These are phyloP conservation scores for Parastagonospora nodorum DNA, from an alignment of 2,329 filamentous ascomycete genomes.

Conservation along the genomic window DNA sequence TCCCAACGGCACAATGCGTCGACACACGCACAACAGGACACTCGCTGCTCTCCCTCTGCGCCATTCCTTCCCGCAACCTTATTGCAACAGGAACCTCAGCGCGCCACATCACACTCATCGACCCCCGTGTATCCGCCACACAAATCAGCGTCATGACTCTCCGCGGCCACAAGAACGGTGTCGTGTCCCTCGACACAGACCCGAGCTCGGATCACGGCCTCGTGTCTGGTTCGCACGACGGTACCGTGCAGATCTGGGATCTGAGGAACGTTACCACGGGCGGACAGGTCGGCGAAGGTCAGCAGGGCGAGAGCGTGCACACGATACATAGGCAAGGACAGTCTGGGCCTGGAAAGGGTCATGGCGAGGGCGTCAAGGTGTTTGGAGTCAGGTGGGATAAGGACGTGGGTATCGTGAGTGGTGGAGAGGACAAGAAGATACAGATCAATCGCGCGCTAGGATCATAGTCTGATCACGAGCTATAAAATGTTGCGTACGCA, in stretches of 20 bases:
- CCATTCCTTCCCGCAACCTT: slow-evolving; percentile 69
- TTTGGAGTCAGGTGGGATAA: slow-evolving; percentile 86
- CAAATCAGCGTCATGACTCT: slow-evolving; percentile 87
- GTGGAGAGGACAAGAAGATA: slow-evolving; percentile 89
- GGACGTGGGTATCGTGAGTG: slow-evolving; percentile 86
- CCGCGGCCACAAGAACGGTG: slow-evolving; percentile 80
- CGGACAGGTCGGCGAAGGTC: slow-evolving; percentile 55
- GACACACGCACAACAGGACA: slow-evolving; percentile 84
- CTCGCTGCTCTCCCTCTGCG: slow-evolving; percentile 77
- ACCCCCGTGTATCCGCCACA: slow-evolving; percentile 78
- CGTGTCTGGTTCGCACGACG: slow-evolving; percentile 88
- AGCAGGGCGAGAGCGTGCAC: slow-evolving; percentile 73
- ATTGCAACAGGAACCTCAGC: slow-evolving; percentile 79
- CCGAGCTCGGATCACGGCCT: slow-evolving; percentile 78
- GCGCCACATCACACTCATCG: slow-evolving; percentile 88
- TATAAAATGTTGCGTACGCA: not conserved
- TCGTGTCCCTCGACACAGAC: slow-evolving; percentile 63
- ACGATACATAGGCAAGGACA: slow-evolving; percentile 78
- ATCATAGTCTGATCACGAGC: slow-evolving; percentile 4
- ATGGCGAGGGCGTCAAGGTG: slow-evolving; percentile 87
- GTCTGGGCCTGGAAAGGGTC: slow-evolving; percentile 57
- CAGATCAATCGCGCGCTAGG: slow-evolving; percentile 71
- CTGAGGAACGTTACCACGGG: slow-evolving; percentile 70
- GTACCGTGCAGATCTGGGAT: slow-evolving; percentile 94
- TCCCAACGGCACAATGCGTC: slow-evolving; percentile 78